Base-by-base conservation (phyloP, 352 stramenopile species). In the Phytophthora pini region DNA sequence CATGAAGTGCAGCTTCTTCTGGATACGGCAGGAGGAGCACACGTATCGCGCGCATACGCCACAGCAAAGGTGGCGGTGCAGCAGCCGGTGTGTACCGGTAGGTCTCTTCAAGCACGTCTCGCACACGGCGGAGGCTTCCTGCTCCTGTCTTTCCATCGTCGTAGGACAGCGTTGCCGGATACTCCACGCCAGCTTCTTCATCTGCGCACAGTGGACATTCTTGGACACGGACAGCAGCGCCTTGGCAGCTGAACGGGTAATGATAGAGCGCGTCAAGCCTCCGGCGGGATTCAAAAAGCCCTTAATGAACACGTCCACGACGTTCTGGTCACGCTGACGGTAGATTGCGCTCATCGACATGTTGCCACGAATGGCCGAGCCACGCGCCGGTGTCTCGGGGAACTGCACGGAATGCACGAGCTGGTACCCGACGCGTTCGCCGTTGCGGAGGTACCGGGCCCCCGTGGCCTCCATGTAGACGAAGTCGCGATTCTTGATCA, bases 391-490 rank as follows among this genome's bases (percentile, higher is more conserved):
- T 2, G 59, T 74, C 55, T 70, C 53, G 13, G 69, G 59, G 58
- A 77, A 74, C 36, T 74, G 58, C 47, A 87, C 67, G 50, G 70
- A 83, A 68, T 89, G 80, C 43, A 87, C 51, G 3, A 87, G 46
- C 41, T 88, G 77, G 39, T 76, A 90, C 38, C 79, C 77, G 6
- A 88, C 39, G 36, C 66, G 59, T 22, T 88, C 74, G 44, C 71
- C 76, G 24, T 79, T 86, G 13, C 46, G 45, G 0, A 87, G 52
- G 8, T 56, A 45, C 3, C 57, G 60, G 43, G 82, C 49, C 13
- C 80, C 80, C 13, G 70, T 83, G 26, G 77, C 67, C 45, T 89
- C 76, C 57, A 89, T 67, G 47, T 77, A 80, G 24, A 87, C 77
- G 41, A 79, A 79, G 59, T 87, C 80, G 31, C 80, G 69, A 54